phyloP scores from a whole-genome alignment of 1,284 basidiomycete genomes.

The Boletus nobilissimus region DNA sequence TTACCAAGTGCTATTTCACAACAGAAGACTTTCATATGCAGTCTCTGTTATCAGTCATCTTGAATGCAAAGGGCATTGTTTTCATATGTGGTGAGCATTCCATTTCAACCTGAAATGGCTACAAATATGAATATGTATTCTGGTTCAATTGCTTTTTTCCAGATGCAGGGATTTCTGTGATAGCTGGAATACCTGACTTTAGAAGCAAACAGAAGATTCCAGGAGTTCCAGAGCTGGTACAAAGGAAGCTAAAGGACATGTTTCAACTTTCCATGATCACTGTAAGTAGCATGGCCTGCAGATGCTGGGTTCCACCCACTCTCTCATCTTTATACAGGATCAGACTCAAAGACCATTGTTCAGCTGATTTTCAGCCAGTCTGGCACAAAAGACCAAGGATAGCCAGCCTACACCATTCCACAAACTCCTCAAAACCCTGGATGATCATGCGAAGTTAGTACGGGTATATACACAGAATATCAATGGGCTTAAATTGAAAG shows the following conservation, averaged over 20 bases:
- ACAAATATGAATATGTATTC: background rate
- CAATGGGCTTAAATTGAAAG: conserved; percentile 22
- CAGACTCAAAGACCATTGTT: background rate
- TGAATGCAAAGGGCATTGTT: conserved; percentile 23
- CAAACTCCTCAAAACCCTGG: conserved; percentile 18
- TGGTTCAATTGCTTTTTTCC: background rate
- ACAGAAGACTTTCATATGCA: background rate
- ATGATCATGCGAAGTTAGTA: conserved; percentile 3
- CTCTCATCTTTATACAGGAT: background rate
- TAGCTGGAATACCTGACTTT: background rate
- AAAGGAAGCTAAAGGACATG: conserved; percentile 3
- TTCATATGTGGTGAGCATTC: conserved; percentile 29
- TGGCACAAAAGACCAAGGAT: background rate
- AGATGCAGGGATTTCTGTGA: background rate
- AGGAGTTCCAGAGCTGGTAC: background rate
- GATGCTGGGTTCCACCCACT: background rate
- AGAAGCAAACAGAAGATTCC: background rate
- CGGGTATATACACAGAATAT: conserved; percentile 32
- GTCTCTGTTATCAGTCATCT: background rate
- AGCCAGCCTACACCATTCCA: conserved; percentile 26
- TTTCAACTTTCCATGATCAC: background rate
- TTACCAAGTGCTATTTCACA: background rate
- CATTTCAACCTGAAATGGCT: background rate
- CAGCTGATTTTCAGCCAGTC: background rate
- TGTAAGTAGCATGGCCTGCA: too few relatives aligned